Percentiles rank a stretch among this genome's conserved stretches.
Evolutionary conservation across 1,139 yeast genomes (phyloP).

Genomic region (Hansenula lynferdii): DNA sequence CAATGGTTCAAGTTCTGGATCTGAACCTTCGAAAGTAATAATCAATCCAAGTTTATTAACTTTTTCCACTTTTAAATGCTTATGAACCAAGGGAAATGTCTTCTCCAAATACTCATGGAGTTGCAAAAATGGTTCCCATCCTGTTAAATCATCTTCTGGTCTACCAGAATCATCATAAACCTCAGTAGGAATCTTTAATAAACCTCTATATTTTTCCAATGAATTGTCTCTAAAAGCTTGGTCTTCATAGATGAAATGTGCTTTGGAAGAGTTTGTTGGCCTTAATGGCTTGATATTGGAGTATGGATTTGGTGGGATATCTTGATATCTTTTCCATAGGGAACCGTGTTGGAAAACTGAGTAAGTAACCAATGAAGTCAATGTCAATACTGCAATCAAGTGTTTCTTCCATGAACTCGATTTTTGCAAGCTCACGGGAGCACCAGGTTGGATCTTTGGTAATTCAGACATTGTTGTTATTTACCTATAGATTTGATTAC

Average conservation of each 20-base stretch:
- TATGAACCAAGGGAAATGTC: conserved; percentile 57
- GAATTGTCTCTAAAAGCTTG: conserved; percentile 36
- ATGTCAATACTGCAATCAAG: too few species aligned
- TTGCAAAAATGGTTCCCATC: conserved; percentile 37
- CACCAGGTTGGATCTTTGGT: too few species aligned
- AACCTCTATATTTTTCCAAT: conserved; percentile 40
- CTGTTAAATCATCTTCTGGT: conserved; percentile 33
- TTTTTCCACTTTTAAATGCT: conserved; percentile 42
- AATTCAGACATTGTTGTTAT: too few species aligned
- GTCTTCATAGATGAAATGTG: conserved; percentile 23
- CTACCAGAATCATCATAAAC: conserved; percentile 47
- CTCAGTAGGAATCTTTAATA: conserved; percentile 60
- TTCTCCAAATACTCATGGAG: conserved; percentile 51
- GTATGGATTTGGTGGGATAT: conserved; percentile 6
- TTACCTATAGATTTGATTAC: too few species aligned
- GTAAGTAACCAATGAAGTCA: not conserved
- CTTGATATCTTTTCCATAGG: not conserved
- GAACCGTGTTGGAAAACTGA: not conserved
- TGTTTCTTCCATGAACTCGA: too few species aligned
- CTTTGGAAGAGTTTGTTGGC: conserved; percentile 1
- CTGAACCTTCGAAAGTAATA: conserved; percentile 60
- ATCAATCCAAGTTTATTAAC: conserved; percentile 67
- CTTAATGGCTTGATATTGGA: conserved; percentile 1
- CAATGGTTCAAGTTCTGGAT: conserved; percentile 51
- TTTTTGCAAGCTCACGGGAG: too few species aligned